These are phyloP conservation scores for Diutina rugosa DNA, from an alignment of 1,139 yeast genomes.

Conservation along the genomic window DNA sequence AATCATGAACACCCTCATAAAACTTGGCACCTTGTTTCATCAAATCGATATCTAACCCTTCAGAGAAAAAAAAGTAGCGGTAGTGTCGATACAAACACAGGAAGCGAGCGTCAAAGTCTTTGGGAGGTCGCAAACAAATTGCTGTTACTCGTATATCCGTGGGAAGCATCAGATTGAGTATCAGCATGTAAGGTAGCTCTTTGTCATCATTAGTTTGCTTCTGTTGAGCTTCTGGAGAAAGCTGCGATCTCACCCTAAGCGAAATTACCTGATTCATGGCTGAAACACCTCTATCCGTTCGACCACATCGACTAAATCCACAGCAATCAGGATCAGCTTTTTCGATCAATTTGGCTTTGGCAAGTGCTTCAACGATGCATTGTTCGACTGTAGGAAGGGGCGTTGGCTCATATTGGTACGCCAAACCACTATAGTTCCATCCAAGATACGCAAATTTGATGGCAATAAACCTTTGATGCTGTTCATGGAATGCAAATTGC, in stretches of 20 bases:
- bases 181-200: slow-evolving; percentile 68
- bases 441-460: slow-evolving; percentile 79
- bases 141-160: slow-evolving; percentile 73
- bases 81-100: slow-evolving; percentile 79
- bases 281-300: slow-evolving; percentile 95
- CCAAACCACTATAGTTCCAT: slow-evolving; percentile 89
- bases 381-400: slow-evolving; percentile 85
- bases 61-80: slow-evolving; percentile 55
- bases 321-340: slow-evolving; percentile 48
- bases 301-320: slow-evolving; percentile 81
- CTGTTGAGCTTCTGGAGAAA: slow-evolving; percentile 44
- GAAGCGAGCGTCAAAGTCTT: slow-evolving; percentile 81
- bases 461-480: slow-evolving; percentile 61
- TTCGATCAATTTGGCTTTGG: slow-evolving; percentile 53
- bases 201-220: slow-evolving; percentile 40
- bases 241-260: slow-evolving; percentile 56
- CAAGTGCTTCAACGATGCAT: slow-evolving; percentile 56
- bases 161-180: slow-evolving; percentile 70
- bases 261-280: slow-evolving; percentile 95
- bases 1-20: slow-evolving; percentile 74
- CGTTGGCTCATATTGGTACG: slow-evolving; percentile 62
- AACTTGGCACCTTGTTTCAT: slow-evolving; percentile 61
- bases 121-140: slow-evolving; percentile 72
- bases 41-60: slow-evolving; percentile 42
- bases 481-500: slow-evolving; percentile 55